Evolutionary conservation across 176 grass and related monocot species (phyloP).

Genomic region (Triticum dicoccoides): DNA sequence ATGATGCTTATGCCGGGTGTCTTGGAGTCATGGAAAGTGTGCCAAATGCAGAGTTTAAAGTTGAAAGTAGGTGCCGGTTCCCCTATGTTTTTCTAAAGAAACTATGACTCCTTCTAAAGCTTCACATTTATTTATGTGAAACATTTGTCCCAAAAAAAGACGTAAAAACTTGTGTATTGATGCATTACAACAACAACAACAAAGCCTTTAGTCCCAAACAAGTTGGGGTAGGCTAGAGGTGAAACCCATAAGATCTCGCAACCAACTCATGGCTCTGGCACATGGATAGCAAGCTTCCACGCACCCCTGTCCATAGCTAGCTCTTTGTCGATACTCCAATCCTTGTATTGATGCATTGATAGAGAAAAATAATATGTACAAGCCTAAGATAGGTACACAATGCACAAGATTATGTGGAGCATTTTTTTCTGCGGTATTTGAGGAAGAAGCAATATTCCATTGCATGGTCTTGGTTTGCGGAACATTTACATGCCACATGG

Average conservation of each 20-base stretch:
- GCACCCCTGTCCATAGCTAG: too few species aligned
- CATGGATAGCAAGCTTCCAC: too few species aligned
- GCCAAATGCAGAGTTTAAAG: conserved; percentile 42
- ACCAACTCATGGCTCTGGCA: too few species aligned
- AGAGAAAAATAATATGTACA: not conserved
- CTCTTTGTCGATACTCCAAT: too few species aligned
- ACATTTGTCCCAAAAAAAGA: not conserved
- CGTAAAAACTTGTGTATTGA: not conserved
- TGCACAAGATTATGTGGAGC: not conserved
- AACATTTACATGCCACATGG: conserved; percentile 91
- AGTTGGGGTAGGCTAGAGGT: too few species aligned
- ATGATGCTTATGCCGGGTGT: conserved; percentile 98
- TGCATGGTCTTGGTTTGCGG: conserved; percentile 88
- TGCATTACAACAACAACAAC: too few species aligned
- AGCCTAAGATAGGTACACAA: not conserved
- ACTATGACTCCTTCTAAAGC: not conserved
- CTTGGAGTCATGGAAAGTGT: conserved; percentile 92
- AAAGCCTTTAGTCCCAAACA: too few species aligned
- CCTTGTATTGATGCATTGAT: not conserved
- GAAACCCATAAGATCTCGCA: too few species aligned
- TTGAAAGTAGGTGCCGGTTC: conserved; percentile 41
- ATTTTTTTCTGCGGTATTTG: conserved; percentile 27
- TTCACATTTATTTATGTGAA: not conserved
- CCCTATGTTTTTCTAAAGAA: not conserved
- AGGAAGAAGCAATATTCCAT: conserved; percentile 69